Percentiles rank a stretch among this genome's conserved stretches.
These are phyloP conservation scores for Alopecurus myosuroides DNA, from an alignment of 176 grass and related monocot genomes.

Conservation along the genomic window DNA sequence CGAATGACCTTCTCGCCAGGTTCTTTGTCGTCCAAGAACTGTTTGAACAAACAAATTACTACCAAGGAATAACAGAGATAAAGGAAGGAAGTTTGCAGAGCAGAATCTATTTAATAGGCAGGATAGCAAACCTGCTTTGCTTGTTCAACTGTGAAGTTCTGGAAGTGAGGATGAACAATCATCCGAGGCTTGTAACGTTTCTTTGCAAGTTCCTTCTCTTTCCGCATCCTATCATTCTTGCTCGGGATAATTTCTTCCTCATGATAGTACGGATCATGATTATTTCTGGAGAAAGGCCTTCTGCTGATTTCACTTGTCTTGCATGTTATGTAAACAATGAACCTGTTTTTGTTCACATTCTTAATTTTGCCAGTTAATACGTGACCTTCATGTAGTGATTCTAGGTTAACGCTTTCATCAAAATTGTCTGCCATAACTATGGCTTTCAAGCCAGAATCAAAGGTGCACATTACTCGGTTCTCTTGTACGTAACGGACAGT, in stretches of 20 bases:
- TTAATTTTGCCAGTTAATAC: constrained; percentile 90
- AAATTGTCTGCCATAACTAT: constrained; percentile 75
- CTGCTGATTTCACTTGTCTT: constrained; percentile 65
- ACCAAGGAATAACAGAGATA: not conserved
- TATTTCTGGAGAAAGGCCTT: constrained; percentile 42
- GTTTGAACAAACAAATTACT: constrained; percentile 23
- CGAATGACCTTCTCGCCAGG: constrained; percentile 84
- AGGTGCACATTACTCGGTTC: constrained; percentile 68
- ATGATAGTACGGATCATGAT: constrained; percentile 73
- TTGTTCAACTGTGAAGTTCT: constrained; percentile 91
- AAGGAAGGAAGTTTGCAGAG: not conserved
- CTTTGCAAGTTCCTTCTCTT: constrained; percentile 77
- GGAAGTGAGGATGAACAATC: constrained; percentile 97
- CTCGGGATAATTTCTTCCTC: constrained; percentile 40
- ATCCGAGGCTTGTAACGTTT: constrained; percentile 93
- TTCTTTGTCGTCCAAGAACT: constrained; percentile 87
- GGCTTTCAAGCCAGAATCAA: constrained; percentile 97
- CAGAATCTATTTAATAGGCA: not conserved
- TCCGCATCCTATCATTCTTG: constrained; percentile 63
- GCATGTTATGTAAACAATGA: constrained; percentile 74
- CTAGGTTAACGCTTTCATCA: constrained; percentile 61
- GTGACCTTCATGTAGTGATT: constrained; percentile 67
- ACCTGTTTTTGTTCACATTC: constrained; percentile 76
- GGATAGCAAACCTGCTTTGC: constrained; percentile 67
- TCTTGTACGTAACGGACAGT: constrained; percentile 81